Evolutionary conservation across 2,329 filamentous ascomycete genomes (phyloP), one percentile per base, ranked within the genome.

Genomic region (Pseudogymnoascus sp.): DNA sequence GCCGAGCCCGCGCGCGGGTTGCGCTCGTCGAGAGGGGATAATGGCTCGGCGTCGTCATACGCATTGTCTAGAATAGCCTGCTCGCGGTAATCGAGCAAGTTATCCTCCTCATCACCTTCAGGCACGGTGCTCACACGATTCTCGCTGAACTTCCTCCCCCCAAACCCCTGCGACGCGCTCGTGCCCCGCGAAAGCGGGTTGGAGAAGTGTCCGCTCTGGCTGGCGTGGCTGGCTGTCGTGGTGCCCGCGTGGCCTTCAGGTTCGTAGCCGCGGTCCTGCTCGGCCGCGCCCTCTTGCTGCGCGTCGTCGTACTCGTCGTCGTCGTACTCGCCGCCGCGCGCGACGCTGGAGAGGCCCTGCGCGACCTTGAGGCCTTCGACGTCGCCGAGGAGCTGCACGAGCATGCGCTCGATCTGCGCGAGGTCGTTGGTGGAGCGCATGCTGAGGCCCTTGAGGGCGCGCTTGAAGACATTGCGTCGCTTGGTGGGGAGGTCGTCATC

Each of bases 391-490:
- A 99, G 83, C 72, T 96, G 92, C 75, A 95, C 90, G 35, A 99
- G 83, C 89, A 95, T 93, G 65, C 91, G 89, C 74, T 95, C 91
- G 66, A 97, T 96, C 69, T 91, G 89, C 67, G 87, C 85, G 61
- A 97, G 83, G 70, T 99, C 95, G 70, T 89, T 93, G 6, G 89
- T 87, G 61, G 91, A 93, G 78, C 95, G 96, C 72, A 89, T 84
- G 69, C 91, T 91, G 60, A 99, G 80, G 2, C 93, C 93, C 73
- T 96, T 93, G 60, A 99, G 81, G n/a, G 95, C 95, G 66, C 93
- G 87, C 70, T 89, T 90, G 78, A 98, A 95, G n/a, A 99, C 84
- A 72, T 91, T 96, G 76, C 91, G 90, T 73, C 91, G 92, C 83
- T 97, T 97, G 50, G 84, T 81, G 22, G 88, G 80, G 22, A 79